Percentiles rank a stretch among this genome's conserved stretches.
phyloP scores from a whole-genome alignment of 805 yeast species.

The Wickerhamomyces strasburgensis region DNA sequence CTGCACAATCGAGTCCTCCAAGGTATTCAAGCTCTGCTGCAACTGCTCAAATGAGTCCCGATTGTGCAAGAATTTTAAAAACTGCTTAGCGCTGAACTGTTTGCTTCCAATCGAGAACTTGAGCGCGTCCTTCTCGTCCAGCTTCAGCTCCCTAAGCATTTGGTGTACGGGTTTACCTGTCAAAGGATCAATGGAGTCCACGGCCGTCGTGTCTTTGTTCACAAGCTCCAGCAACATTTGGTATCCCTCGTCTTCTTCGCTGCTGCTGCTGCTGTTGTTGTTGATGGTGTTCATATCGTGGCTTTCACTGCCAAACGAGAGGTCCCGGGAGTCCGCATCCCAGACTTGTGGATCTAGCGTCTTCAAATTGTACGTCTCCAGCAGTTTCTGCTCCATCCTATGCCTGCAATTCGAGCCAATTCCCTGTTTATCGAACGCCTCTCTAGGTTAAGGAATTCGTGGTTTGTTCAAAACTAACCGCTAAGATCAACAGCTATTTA shows the following conservation, averaged over 20 bases:
- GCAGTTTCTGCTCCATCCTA: constrained; percentile 24
- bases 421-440: neutral
- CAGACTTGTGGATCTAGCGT: constrained; percentile 39
- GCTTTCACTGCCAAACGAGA: constrained; percentile 19
- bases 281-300: constrained; percentile 19
- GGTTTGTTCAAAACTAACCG: no score
- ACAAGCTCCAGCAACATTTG: constrained; percentile 16
- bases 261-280: constrained; percentile 27
- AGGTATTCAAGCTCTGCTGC: constrained; percentile 38
- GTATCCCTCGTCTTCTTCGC: constrained; percentile 10
- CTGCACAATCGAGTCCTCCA: constrained; percentile 44
- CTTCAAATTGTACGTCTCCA: constrained; percentile 39
- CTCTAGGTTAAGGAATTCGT: no score
- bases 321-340: constrained; percentile 33
- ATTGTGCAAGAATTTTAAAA: constrained; percentile 50
- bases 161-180: constrained; percentile 44
- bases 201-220: constrained; percentile 22
- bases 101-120: constrained; percentile 52
- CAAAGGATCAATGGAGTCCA: constrained; percentile 50
- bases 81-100: constrained; percentile 52
- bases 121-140: constrained; percentile 33
- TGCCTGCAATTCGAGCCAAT: neutral
- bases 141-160: constrained; percentile 36
- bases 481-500: no score
- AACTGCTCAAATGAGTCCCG: constrained; percentile 50